A percentile compares a stretch with the other conserved stretches of the same genome.
Evolutionary conservation across 202 grass and related monocot genomes (phyloP).

Genomic region (Alloteropsis angusta): DNA sequence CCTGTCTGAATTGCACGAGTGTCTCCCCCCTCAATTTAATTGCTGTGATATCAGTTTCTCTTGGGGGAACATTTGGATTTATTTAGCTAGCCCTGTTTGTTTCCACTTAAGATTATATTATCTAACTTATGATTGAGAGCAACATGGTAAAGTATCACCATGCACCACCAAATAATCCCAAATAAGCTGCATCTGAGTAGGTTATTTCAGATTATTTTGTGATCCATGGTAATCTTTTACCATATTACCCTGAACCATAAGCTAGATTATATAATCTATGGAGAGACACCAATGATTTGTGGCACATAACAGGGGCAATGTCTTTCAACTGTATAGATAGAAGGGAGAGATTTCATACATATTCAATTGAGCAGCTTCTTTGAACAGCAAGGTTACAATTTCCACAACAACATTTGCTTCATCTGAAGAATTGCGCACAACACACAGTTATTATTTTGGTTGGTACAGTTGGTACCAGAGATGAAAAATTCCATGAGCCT

Average conservation of each 20-base stretch:
- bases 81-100: no score
- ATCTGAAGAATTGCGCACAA: background rate
- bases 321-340: background rate
- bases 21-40: background rate
- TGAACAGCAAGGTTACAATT: background rate
- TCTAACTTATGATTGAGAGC: no score
- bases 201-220: no score
- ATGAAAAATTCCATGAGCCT: background rate
- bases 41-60: background rate
- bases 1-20: background rate
- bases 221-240: no score
- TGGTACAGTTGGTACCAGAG: background rate
- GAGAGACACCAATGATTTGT: background rate
- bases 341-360: background rate
- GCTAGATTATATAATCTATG: no score
- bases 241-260: no score
- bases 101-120: no score
- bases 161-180: no score
- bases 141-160: no score
- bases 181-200: no score
- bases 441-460: conserved; percentile 12
- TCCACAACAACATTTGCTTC: background rate
- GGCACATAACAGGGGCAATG: background rate
- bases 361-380: background rate
- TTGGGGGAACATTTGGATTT: background rate